These are phyloP conservation scores for Stephanodiscus minutulus DNA, from an alignment of 108 stramenopile species.

Conservation along the genomic window DNA sequence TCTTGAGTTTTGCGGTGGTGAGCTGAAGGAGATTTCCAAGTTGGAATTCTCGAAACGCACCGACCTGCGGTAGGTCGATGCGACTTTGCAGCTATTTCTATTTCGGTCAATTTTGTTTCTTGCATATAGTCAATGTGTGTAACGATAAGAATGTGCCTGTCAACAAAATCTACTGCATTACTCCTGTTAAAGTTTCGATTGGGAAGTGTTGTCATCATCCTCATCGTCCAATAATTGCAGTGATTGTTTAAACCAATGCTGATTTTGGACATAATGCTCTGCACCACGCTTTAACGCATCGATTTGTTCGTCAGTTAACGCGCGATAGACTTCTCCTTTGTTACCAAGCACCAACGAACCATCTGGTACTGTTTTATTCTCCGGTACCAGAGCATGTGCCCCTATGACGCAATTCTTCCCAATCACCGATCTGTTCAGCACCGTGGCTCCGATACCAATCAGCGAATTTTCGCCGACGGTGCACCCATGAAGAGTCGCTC, in stretches of 20 bases:
- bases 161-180: not conserved
- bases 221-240: slow-evolving; percentile 20
- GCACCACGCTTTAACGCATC: slow-evolving; percentile 40
- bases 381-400: slow-evolving; percentile 48
- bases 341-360: slow-evolving; percentile 44
- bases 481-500: slow-evolving; percentile 56
- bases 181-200: slow-evolving; percentile 18
- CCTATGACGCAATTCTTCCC: slow-evolving; percentile 53
- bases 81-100: not conserved
- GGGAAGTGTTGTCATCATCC: slow-evolving; percentile 5
- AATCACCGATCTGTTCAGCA: slow-evolving; percentile 49
- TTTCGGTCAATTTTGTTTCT: not conserved
- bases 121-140: not conserved
- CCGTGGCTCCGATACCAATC: slow-evolving; percentile 55
- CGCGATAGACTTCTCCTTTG: slow-evolving; percentile 39
- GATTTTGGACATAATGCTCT: slow-evolving; percentile 48
- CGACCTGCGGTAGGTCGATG: slow-evolving; percentile 45
- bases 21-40: slow-evolving; percentile 65
- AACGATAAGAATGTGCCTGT: not conserved
- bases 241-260: slow-evolving; percentile 30
- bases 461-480: slow-evolving; percentile 46
- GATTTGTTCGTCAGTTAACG: slow-evolving; percentile 52
- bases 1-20: slow-evolving; percentile 75
- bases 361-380: slow-evolving; percentile 52
- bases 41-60: slow-evolving; percentile 74